Percentiles rank a stretch among this genome's conserved stretches.
Conservation (phyloP, 2,329 filamentous ascomycete genomes). For the Scytalidium sp. region DNA sequence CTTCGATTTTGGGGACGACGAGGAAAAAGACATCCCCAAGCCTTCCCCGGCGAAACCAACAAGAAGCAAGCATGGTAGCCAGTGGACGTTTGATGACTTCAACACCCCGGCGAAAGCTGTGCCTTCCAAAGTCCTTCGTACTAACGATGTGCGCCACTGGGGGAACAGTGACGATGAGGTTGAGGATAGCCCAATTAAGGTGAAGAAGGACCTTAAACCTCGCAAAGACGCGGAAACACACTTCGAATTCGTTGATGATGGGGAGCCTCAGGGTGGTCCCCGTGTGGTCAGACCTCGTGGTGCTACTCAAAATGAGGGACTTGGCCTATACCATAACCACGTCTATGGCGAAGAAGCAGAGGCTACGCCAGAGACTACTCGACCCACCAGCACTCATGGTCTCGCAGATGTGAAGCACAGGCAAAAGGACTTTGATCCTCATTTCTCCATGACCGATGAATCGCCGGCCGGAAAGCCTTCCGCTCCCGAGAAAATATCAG, state of each 20-base stretch:
- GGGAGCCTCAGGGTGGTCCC: constrained; percentile 51
- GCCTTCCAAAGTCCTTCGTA: constrained; percentile 54
- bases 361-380: constrained; percentile 10
- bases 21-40: constrained; percentile 34
- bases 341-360: constrained; percentile 58
- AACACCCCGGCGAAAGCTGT: constrained; percentile 73
- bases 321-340: constrained; percentile 75
- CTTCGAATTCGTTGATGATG: constrained; percentile 80
- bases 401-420: constrained; percentile 72
- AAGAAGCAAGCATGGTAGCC: constrained; percentile 64
- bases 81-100: constrained; percentile 90
- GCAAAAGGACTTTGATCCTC: constrained; percentile 71
- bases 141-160: constrained; percentile 75
- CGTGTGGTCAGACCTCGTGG: constrained; percentile 48
- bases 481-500: constrained; percentile 43
- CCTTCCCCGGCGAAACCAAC: constrained; percentile 26
- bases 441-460: constrained; percentile 74
- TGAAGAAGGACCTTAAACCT: constrained; percentile 59
- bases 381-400: constrained; percentile 33
- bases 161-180: constrained; percentile 66
- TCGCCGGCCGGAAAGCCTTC: constrained; percentile 47
- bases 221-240: constrained; percentile 79
- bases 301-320: constrained; percentile 62
- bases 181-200: constrained; percentile 54
- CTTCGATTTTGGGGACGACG: constrained; percentile 70